Base-by-base conservation (phyloP, 2,329 filamentous ascomycete species). In the Claviceps sp. region DNA sequence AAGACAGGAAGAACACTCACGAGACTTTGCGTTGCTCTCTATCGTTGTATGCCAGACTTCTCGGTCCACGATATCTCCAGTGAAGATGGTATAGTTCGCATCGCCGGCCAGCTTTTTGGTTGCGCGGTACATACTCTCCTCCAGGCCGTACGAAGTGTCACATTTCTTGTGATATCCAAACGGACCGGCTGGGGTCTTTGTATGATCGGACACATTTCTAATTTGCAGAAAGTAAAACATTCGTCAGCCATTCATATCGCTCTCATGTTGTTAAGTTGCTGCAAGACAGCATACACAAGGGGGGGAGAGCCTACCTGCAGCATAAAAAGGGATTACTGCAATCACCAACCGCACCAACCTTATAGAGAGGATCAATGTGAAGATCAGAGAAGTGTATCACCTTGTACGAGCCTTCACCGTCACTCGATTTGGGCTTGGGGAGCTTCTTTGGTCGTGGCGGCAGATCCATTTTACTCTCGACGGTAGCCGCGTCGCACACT, bases 261-360 rank as follows among this genome's bases (percentile, higher is more conserved):
- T 34, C 8, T 34, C 30, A 34, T 34, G 30, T 34, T 11, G 9
- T 11, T 2, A 34, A 4, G 30, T 34, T 34, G 9, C 30, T 34
- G 30, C 30, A 11, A 34, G 30, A 34, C 9, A 34, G 30, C 30
- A 11, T 1, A 34, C 30, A 34, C 9, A 34, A 11, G 30, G 30
- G 30, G 9, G 30, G 11, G 30, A 34, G 30, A 11, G 24, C 63
- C 62, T 30, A 51, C 50, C 50, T 37, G 42, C 50, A 51, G 13
- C 50, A 51, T 37, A 47, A 22, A 4, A 24, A 34, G 3, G 43
- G 50, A 24, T 46, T 24, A 24, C 70, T 70, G 34, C 50, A 51
- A 9, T 47, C 16, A 16, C 30, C 42, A 20, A 4, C 41, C 42
- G 50, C 2, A 2, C 50, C 50, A 37, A n/a, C 16, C 20, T 2